A percentile compares a stretch with the other conserved stretches of the same genome.
phyloP scores from a whole-genome alignment of 345 rosid genomes.

The rapeseed (Brassica napus) region Da-Ae NC_063434.1:3820001-3820500 shows the following conservation, averaged over 20 bases:
- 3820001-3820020: too few species aligned
- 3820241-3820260: constrained; percentile 28
- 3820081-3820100: neutral
- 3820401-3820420: constrained; percentile 36
- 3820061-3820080: neutral
- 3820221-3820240: constrained; percentile 11
- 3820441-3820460: constrained; percentile 33
- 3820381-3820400: constrained; percentile 44
- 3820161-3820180: neutral
- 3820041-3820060: too few species aligned
- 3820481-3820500: constrained; percentile 52
- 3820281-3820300: constrained; percentile 32
- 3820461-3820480: constrained; percentile 31
- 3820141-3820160: neutral
- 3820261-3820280: neutral
- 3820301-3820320: constrained; percentile 34
- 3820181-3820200: constrained; percentile 12
- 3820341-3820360: constrained; percentile 42
- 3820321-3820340: constrained; percentile 38
- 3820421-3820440: constrained; percentile 43
- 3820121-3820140: neutral
- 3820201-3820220: constrained; percentile 14
- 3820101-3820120: neutral
- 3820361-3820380: constrained; percentile 35
- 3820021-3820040: too few species aligned